A percentile compares a stretch with the other conserved stretches of the same genome.
Evolutionary conservation across 805 yeast species (phyloP).

Genomic region (Hanseniaspora jakobsenii): DNA sequence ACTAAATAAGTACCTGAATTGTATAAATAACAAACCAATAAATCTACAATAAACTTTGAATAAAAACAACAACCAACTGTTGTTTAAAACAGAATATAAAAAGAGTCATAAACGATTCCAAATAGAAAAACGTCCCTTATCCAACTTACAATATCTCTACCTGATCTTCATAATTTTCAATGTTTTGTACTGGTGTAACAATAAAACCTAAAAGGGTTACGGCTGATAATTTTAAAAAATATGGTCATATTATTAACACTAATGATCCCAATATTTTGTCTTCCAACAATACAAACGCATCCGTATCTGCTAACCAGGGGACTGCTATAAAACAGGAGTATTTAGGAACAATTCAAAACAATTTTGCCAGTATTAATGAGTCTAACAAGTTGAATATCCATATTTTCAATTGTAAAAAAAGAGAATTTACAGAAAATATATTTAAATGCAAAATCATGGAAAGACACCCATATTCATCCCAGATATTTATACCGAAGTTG

Average conservation of each 20-base stretch:
- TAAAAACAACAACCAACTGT: no score
- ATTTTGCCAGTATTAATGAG: neutral
- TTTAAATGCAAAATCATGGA: slow-evolving; percentile 56
- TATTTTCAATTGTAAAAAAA: slow-evolving; percentile 13
- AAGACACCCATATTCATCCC: slow-evolving; percentile 80
- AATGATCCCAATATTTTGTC: slow-evolving; percentile 5
- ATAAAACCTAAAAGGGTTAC: slow-evolving; percentile 9
- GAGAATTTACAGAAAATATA: slow-evolving; percentile 26
- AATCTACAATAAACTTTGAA: no score
- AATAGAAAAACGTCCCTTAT: no score
- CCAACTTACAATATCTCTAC: no score
- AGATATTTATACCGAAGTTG: slow-evolving; percentile 89
- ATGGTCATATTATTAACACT: slow-evolving; percentile 4
- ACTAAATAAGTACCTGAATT: no score
- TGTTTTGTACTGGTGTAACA: neutral
- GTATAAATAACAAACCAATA: no score
- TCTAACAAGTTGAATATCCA: slow-evolving; percentile 8
- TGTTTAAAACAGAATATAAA: no score
- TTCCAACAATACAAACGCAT: no score
- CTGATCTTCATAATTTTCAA: no score
- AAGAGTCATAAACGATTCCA: no score
- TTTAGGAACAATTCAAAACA: slow-evolving; percentile 2
- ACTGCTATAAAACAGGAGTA: slow-evolving; percentile 15
- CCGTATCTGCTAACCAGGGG: no score
- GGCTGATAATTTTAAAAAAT: slow-evolving; percentile 11